Base-by-base conservation (phyloP, 768 basidiomycete species). In the Tylopilus vinaceipallidus region DNA sequence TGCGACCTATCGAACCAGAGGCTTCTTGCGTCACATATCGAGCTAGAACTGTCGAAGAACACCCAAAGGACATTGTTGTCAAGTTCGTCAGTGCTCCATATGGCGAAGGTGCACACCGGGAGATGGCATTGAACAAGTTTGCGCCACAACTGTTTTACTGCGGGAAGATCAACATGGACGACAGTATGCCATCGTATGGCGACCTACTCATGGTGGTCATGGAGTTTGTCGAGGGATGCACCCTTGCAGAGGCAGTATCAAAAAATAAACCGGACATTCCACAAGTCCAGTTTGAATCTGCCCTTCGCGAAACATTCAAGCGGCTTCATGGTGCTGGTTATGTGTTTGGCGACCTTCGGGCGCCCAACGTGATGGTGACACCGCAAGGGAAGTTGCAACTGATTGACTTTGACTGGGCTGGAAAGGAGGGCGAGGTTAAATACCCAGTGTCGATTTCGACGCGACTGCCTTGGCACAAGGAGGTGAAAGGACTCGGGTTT, bases 21-120 rank as follows among this genome's bases (percentile, higher is more conserved):
- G 12, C 45, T 1, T 45, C 49, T 3, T 70, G 65, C 29, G 54
- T 63, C 6, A 63, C 59, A 2, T 69, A 60, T 53, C 57, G 42
- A 2, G 65, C 63, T 11, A 45, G 47, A 46, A 61, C 49, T 13
- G 2, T 40, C 2, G 43, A 37, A 39, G 27, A 38, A 11, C 29
- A 36, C 0, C 43, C 22, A 3, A 45, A 26, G 22, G 45, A 53
- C 19, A 51, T 73, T 10, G 65, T 73, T 0, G 64, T 76, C 44
- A 75, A 74, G 52, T 75, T 75, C 37, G 68, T 67, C 35, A 53
- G n/a, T n/a, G n/a, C 56, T 14, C 48, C 59, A 6, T 76, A 75
- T 48, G 61, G 69, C 22, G 50, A 12, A 7, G 63, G 58, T 7
- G 68, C 58, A 0, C 75, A 76, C 49, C 24, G 47, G 23, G 41